Evolutionary conservation across 2,329 filamentous ascomycete species (phyloP).

Genomic region (Cladosporium sp.): DNA sequence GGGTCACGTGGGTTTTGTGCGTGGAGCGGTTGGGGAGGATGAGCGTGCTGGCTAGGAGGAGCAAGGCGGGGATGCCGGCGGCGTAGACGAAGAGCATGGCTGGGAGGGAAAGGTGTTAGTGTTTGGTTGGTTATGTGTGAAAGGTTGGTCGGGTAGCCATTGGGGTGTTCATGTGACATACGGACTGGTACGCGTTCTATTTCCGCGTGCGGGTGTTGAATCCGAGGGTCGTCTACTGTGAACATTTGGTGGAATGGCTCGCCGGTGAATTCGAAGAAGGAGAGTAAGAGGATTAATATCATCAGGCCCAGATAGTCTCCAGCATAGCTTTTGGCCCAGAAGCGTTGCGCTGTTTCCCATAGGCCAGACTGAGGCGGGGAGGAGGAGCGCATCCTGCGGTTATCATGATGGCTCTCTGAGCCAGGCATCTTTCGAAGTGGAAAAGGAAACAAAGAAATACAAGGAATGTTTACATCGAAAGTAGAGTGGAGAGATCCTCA

Average conservation of each 20-base stretch:
- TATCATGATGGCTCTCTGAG: conserved; percentile 11
- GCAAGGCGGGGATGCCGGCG: conserved; percentile 60
- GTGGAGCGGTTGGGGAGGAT: conserved; percentile 51
- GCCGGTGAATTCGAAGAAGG: conserved; percentile 57
- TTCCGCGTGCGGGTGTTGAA: conserved; percentile 80
- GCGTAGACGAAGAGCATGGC: conserved; percentile 75
- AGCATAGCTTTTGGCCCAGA: conserved; percentile 66
- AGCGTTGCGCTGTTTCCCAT: conserved; percentile 18
- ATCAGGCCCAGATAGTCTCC: conserved; percentile 79
- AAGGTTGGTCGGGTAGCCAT: not conserved
- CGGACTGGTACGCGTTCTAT: conserved; percentile 75
- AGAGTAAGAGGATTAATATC: conserved; percentile 61
- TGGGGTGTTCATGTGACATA: conserved; percentile 38
- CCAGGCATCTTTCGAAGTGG: conserved; percentile 6
- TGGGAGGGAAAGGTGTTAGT: conserved; percentile 23
- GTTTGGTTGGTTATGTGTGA: not conserved
- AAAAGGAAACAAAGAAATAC: not conserved
- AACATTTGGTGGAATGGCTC: conserved; percentile 95
- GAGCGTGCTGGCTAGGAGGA: conserved; percentile 62
- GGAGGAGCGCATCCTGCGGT: conserved; percentile 7
- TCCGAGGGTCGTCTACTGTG: conserved; percentile 72
- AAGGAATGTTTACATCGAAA: not conserved
- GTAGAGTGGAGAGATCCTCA: too few species aligned
- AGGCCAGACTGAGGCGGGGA: conserved; percentile 12
- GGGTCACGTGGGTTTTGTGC: conserved; percentile 78